Base-by-base conservation (phyloP, 495 filamentous ascomycete genomes). In the Xanthoparmelia taractica region DNA sequence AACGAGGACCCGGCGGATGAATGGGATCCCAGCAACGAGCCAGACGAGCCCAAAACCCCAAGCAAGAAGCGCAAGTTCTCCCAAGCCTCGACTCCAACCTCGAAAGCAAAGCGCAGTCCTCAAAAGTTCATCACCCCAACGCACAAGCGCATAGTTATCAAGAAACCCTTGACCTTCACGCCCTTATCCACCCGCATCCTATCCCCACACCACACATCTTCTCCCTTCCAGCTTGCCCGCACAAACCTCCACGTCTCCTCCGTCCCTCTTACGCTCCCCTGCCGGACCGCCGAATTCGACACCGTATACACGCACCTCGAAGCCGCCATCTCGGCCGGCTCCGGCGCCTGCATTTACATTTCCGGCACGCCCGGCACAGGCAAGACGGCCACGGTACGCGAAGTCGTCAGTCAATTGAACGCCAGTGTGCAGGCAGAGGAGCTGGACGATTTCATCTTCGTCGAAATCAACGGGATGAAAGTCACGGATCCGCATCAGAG, bases 381-480 rank as follows among this genome's bases (percentile, higher is more conserved):
- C 59, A 99, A 99, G 71, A 99, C 95, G 10, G 95, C 95, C 33
- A 99, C 95, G 0, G 93, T 99, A 12, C 88, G 95, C 61, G 95
- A 97, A 75, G 94, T 97, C 4, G 87, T 97, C 11, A 85, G 88
- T 23, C 89, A 91, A 73, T 82, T 99, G 13, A 92, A 97, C 64
- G 83, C 82, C 7, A 86, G 91, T 2, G 94, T 97, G 8, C 80
- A 82, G 37, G 84, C 85, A 15, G 95, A 99, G 71, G 92, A 97
- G 75, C 84, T 99, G 59, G 95, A 97, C 68, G 95, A 99, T 73
- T 99, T 99, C 72, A 95, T 96, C 67, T 99, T 97, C 66, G 92
- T 97, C 66, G 95, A 99, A 74, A 97, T 99, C 75, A 99, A 99
- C 74, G 95, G 95, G 58, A 97, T 99, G 95, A 97, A 97, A 79